Percentiles rank a stretch among this genome's conserved stretches.
Conservation (phyloP, 192 early-diverging fungal species). For the Entomortierella parvispora region DNA sequence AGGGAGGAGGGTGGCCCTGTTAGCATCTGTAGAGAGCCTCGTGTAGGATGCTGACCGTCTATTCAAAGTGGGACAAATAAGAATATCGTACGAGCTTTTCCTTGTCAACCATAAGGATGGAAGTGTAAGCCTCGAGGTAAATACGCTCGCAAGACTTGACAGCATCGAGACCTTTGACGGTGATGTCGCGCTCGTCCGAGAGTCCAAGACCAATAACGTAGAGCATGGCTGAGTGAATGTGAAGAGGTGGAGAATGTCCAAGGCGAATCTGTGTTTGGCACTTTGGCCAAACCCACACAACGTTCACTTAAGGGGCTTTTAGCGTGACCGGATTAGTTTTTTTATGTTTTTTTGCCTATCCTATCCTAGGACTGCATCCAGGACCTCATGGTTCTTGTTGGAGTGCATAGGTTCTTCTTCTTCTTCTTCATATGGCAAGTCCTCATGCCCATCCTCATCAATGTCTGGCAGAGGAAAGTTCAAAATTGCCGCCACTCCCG, state of each 20-base stretch:
- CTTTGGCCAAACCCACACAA: too few species aligned
- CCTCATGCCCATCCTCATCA: conserved; percentile 72
- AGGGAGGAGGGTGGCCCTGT: not conserved
- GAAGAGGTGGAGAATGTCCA: too few species aligned
- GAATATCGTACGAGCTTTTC: conserved; percentile 70
- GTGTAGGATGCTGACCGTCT: not conserved
- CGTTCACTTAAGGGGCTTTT: too few species aligned
- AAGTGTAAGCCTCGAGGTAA: conserved; percentile 97
- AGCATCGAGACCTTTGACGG: conserved; percentile 95
- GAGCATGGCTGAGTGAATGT: conserved; percentile 61
- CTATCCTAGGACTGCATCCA: conserved; percentile 39
- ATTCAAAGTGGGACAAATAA: conserved; percentile 3
- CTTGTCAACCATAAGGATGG: conserved; percentile 89
- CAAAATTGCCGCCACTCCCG: conserved; percentile 94
- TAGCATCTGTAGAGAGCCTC: not conserved
- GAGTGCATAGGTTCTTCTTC: conserved; percentile 35
- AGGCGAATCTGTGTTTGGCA: too few species aligned
- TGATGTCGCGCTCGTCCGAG: conserved; percentile 96
- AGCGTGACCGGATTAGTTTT: too few species aligned
- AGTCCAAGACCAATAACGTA: conserved; percentile 94
- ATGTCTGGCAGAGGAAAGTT: conserved; percentile 91
- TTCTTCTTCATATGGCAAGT: conserved; percentile 35
- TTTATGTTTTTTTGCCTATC: not conserved
- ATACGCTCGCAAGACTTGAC: conserved; percentile 87
- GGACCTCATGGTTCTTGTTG: conserved; percentile 23